Evolutionary conservation across 495 filamentous ascomycete genomes (phyloP).

Genomic region (Tuber borchii): DNA sequence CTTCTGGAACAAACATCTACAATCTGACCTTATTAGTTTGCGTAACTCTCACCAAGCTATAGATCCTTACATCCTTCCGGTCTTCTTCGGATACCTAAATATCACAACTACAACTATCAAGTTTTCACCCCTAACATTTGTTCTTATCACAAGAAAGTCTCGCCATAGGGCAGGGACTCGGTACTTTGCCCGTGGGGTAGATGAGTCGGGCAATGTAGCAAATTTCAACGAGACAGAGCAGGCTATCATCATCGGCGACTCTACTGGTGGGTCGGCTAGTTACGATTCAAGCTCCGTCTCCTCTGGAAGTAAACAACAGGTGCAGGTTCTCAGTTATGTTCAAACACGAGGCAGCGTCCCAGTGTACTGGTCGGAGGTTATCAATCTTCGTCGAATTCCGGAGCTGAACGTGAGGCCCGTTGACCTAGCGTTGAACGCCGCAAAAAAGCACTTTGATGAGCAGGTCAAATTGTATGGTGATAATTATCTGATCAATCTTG

Average conservation of each 20-base stretch:
- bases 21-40: slow-evolving; percentile 85
- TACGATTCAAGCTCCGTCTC: slow-evolving; percentile 42
- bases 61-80: slow-evolving; percentile 89
- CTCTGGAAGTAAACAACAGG: slow-evolving; percentile 35
- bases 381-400: slow-evolving; percentile 80
- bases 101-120: slow-evolving; percentile 77
- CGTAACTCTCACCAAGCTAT: slow-evolving; percentile 49
- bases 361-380: slow-evolving; percentile 91
- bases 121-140: slow-evolving; percentile 71
- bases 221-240: slow-evolving; percentile 99
- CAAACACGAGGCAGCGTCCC: slow-evolving; percentile 94
- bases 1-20: slow-evolving; percentile 95
- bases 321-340: slow-evolving; percentile 85
- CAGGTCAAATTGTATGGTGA: slow-evolving; percentile 90
- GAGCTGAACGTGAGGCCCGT: slow-evolving; percentile 78
- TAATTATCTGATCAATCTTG: slow-evolving; percentile 91
- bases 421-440: slow-evolving; percentile 72
- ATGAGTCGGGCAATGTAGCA: slow-evolving; percentile 85
- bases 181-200: slow-evolving; percentile 89
- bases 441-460: slow-evolving; percentile 79
- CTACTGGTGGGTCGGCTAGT: slow-evolving; percentile 63
- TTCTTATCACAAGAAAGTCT: slow-evolving; percentile 78
- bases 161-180: slow-evolving; percentile 80
- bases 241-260: slow-evolving; percentile 76
- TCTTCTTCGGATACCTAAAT: slow-evolving; percentile 90